Conservation (phyloP, 1,284 basidiomycete species). For the Polyporus tsugae region DNA sequence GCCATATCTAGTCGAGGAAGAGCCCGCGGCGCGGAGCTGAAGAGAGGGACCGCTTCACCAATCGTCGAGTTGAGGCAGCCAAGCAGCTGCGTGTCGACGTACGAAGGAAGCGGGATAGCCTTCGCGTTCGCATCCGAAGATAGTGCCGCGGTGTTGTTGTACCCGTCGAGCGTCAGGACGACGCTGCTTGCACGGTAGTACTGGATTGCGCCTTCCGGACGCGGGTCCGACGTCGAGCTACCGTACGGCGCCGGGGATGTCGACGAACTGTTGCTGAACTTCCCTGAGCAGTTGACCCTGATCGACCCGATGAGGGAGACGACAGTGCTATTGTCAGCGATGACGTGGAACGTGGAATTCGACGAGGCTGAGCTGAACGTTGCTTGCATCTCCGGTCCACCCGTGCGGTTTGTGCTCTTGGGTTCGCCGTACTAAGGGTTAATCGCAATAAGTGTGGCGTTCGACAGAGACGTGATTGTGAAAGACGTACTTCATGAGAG, state of each 20-base stretch:
- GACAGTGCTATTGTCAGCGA: slow-evolving; percentile 67
- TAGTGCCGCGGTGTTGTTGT: slow-evolving; percentile 64
- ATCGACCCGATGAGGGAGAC: slow-evolving; percentile 57
- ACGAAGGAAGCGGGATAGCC: slow-evolving; percentile 57
- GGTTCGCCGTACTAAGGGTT: slow-evolving; percentile 55
- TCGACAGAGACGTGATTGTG: neutral
- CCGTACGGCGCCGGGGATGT: slow-evolving; percentile 25
- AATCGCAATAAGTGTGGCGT: too few relatives aligned
- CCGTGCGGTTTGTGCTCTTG: slow-evolving; percentile 62
- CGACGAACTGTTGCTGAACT: slow-evolving; percentile 34
- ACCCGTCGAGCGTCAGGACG: slow-evolving; percentile 65
- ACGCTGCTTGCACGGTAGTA: slow-evolving; percentile 68
- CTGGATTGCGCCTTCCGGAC: slow-evolving; percentile 62
- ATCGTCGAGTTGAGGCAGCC: slow-evolving; percentile 64
- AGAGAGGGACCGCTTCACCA: slow-evolving; percentile 52
- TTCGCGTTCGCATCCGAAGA: slow-evolving; percentile 44
- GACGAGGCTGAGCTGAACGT: slow-evolving; percentile 55
- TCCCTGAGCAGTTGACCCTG: slow-evolving; percentile 48
- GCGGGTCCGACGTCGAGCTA: slow-evolving; percentile 39
- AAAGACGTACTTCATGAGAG: slow-evolving; percentile 44
- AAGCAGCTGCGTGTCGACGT: slow-evolving; percentile 55
- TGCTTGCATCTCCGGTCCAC: slow-evolving; percentile 60
- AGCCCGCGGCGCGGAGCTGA: slow-evolving; percentile 36
- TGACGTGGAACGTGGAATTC: slow-evolving; percentile 60
- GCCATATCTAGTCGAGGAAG: too few relatives aligned